Evolutionary conservation across 495 filamentous ascomycete species (phyloP), one percentile per base, ranked within the genome.

Genomic region (Hypoxylon perforatum): DNA sequence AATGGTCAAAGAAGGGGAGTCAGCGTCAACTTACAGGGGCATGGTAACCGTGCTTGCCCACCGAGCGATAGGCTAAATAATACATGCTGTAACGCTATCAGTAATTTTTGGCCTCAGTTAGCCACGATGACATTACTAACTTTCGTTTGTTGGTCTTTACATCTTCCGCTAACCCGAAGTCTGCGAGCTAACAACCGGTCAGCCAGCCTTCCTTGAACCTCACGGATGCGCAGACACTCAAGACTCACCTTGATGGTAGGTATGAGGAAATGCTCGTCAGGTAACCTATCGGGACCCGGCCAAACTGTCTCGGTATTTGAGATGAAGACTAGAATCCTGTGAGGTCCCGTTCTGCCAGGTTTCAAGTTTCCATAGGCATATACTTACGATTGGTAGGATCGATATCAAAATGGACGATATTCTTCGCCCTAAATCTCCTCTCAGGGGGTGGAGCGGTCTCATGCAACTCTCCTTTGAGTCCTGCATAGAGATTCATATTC

Each of bases 341-440:
- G 30, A 61, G 55, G 28, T 18, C 19, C 4, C 18, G 30, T 2
- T 4, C 45, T 18, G 4, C 4, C 9, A 10, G 22, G 5, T 5
- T 25, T 18, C 18, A 15, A n/a, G 17, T 39, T 33, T 1, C 7
- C 7, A 15, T 19, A n/a, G 7, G 33, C 4, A 14, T 33, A 9
- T 10, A 57, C 66, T 41, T 45, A 69, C 66, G 46, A 23, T 69
- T 69, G 14, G 1, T 33, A n/a, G 66, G 66, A 25, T 69, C 66
- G 33, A 69, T 64, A 18, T 69, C 66, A 22, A 64, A 69, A 14
- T 69, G 66, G 14, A 64, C 61, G 7, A 51, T 41, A 3, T 52
- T 69, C 55, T 69, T 69, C 3, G 36, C 50, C 28, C 66, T 56
- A 49, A 44, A 64, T 14, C 66, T 56, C 38, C 52, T 69, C 1